These are phyloP conservation scores for Cyberlindnera samutprakarnensis DNA, from an alignment of 805 yeast genomes.

Conservation along the genomic window DNA sequence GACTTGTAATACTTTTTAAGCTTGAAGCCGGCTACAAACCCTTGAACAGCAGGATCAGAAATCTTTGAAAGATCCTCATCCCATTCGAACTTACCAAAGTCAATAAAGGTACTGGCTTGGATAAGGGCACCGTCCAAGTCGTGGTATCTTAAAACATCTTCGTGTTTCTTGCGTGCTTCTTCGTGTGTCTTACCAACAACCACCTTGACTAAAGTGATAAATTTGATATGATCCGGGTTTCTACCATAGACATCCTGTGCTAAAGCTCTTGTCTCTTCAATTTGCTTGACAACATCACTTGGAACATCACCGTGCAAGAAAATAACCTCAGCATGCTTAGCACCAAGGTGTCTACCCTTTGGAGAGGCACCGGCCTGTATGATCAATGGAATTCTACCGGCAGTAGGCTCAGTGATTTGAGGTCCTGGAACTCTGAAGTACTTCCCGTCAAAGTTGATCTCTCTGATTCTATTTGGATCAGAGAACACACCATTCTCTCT, in stretches of 20 bases:
- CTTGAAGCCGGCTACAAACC: conserved; percentile 21
- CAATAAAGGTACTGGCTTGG: conserved; percentile 40
- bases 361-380: conserved; percentile 41
- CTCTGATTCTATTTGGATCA: conserved; percentile 33
- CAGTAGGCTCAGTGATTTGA: conserved; percentile 35
- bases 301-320: conserved; percentile 30
- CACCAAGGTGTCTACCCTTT: conserved; percentile 35
- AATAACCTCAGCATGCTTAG: conserved; percentile 36
- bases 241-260: conserved; percentile 32
- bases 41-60: conserved; percentile 25
- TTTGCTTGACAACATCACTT: conserved; percentile 23
- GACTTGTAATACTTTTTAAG: conserved; percentile 16
- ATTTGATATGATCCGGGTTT: conserved; percentile 31
- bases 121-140: conserved; percentile 36
- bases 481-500: conserved; percentile 26
- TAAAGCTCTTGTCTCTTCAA: conserved; percentile 25
- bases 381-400: conserved; percentile 36
- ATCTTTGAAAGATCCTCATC: conserved; percentile 32
- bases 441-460: conserved; percentile 34
- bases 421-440: conserved; percentile 33
- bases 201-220: conserved; percentile 30
- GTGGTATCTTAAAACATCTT: conserved; percentile 26
- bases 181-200: conserved; percentile 34
- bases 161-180: conserved; percentile 31
- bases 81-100: conserved; percentile 35